Conservation (phyloP, 106 monocot genomes). For the Allium fistulosum region DNA sequence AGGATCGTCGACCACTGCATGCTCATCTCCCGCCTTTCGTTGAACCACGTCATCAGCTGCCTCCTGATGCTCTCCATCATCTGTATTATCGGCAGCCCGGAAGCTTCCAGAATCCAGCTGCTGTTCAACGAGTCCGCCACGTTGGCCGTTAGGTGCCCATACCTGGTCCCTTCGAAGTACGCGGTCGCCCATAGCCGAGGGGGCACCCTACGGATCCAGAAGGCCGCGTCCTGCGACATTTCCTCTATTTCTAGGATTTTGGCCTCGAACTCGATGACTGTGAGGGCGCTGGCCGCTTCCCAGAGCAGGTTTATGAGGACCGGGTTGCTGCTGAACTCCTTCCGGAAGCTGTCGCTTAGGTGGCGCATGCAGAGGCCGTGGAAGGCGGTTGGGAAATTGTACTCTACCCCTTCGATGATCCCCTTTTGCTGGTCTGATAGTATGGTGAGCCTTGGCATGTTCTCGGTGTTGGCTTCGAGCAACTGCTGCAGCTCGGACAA, state of each 20-base stretch:
- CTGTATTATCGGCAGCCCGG: conserved; percentile 84
- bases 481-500: conserved; percentile 74
- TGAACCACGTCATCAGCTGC: conserved; percentile 98
- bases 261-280: conserved; percentile 80
- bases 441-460: conserved; percentile 96
- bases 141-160: conserved; percentile 84
- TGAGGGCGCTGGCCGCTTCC: conserved; percentile 91
- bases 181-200: conserved; percentile 95
- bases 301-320: conserved; percentile 75
- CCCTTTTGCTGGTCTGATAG: conserved; percentile 85
- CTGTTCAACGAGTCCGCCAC: conserved; percentile 62
- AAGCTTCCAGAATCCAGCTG: conserved; percentile 83
- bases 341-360: conserved; percentile 81
- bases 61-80: conserved; percentile 90
- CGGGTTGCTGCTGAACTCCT: conserved; percentile 79
- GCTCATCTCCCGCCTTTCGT: conserved; percentile 81
- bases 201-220: conserved; percentile 78
- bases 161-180: conserved; percentile 85
- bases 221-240: conserved; percentile 78
- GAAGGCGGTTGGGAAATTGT: conserved; percentile 95
- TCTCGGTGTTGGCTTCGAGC: conserved; percentile 88
- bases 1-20: conserved; percentile 78
- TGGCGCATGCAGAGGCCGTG: conserved; percentile 96
- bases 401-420: conserved; percentile 87
- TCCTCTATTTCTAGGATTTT: conserved; percentile 93